phyloP scores from a whole-genome alignment of 2,329 filamentous ascomycete genomes.

The Neofusicoccum kwambonambiense region DNA sequence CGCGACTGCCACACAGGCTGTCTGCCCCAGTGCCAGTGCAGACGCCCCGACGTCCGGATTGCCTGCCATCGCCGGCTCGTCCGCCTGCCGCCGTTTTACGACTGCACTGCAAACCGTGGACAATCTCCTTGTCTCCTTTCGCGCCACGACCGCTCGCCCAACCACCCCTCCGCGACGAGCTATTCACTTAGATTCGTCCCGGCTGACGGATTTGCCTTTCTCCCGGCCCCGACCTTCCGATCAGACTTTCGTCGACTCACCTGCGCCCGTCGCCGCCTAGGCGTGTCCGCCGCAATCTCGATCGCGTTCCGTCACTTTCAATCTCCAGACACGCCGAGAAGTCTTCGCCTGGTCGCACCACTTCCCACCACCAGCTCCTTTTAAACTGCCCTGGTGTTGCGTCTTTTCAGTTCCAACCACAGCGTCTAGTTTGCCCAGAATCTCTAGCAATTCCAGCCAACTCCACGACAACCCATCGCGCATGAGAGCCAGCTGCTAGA shows the following conservation, averaged over 20 bases:
- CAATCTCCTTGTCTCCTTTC: conserved; percentile 8
- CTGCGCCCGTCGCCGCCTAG: background rate
- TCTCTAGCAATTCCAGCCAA: background rate
- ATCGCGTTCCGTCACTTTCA: background rate
- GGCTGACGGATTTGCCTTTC: conserved; percentile 3
- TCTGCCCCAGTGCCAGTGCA: background rate
- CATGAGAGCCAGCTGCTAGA: conserved; percentile 37
- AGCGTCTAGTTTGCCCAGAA: background rate
- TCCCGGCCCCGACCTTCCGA: background rate
- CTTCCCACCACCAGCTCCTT: background rate
- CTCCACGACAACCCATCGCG: conserved; percentile 24
- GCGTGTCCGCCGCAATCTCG: background rate
- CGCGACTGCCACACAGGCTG: background rate
- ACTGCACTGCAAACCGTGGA: conserved; percentile 8
- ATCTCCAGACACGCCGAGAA: background rate
- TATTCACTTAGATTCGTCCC: conserved; percentile 21
- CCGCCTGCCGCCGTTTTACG: background rate
- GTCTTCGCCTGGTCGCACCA: background rate
- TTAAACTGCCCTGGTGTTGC: background rate
- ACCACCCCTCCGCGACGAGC: conserved; percentile 15
- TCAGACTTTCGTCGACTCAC: background rate
- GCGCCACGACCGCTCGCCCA: conserved; percentile 5
- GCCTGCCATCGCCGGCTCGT: too few relatives aligned
- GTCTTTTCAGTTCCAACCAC: background rate
- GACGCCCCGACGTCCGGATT: background rate